Percentiles rank a stretch among this genome's conserved stretches.
Evolutionary conservation across 2,329 filamentous ascomycete genomes (phyloP).

Genomic region (Neofusicoccum sp.): DNA sequence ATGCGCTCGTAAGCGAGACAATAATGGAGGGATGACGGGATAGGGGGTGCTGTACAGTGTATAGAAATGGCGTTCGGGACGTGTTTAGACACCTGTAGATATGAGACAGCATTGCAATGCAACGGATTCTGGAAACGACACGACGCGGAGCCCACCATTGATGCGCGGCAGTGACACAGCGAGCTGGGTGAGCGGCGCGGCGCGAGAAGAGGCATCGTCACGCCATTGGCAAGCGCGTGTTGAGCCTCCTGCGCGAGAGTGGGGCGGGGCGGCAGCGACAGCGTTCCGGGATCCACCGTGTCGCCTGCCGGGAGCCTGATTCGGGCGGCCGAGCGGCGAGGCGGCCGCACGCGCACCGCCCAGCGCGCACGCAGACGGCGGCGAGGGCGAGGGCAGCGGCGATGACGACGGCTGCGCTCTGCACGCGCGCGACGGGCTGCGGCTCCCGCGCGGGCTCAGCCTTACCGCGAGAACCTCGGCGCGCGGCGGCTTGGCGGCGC

Average conservation of each 20-base stretch:
- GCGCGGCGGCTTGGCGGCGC: background rate
- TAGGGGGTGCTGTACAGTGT: background rate
- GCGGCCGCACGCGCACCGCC: background rate
- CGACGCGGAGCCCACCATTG: background rate
- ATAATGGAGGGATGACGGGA: background rate
- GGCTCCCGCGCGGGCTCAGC: background rate
- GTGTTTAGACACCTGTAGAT: constrained; percentile 3
- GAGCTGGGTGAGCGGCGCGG: too few relatives aligned
- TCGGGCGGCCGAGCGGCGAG: background rate
- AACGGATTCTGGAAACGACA: background rate
- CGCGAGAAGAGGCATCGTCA: background rate
- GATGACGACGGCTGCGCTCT: background rate
- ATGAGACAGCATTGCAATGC: background rate
- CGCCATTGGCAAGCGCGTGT: background rate
- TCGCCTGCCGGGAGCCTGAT: background rate
- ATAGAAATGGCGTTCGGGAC: background rate
- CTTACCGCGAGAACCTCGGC: constrained; percentile 4
- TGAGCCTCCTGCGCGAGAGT: background rate
- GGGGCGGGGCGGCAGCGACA: background rate
- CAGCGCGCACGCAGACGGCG: background rate
- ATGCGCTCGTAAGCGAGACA: background rate
- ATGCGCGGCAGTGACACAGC: background rate
- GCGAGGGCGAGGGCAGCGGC: background rate
- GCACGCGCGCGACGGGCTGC: background rate
- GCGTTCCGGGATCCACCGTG: background rate